Evolutionary conservation across 345 rosid species (phyloP), one percentile per base, ranked within the genome.

Genomic region (Noccaea caerulescens): DNA sequence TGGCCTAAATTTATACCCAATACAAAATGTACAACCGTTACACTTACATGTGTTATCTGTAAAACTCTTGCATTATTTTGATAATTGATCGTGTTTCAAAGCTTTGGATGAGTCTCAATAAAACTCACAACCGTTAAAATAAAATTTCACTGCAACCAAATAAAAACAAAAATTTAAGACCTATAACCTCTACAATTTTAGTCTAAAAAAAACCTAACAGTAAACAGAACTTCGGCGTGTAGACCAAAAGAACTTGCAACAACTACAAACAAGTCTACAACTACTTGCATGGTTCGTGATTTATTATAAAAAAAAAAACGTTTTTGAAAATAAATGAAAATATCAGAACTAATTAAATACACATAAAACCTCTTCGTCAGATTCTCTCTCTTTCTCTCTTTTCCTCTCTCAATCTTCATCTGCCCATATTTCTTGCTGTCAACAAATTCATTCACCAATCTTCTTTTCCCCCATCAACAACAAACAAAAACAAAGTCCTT

Each of bases 381-480:
- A 66, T 37, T 39, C 34, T 57, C 54, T 64, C 58, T 34, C 46
- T 33, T 37, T n/a, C 54, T 59, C 25, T 33, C 72, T n/a, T 6
- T 20, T 20, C 23, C 2, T 20, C 56, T 47, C 71, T 56, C 72
- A 38, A 47, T 57, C 38, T 60, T 64, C 9, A 46, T 58, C 60
- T 66, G 67, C 77, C 72, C 77, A 74, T 74, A 67, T 59, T 67
- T 66, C 77, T 66, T 66, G 77, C 66, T 73, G 77, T 66, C 77
- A 73, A 65, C 77, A 73, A 73, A 58, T 50, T 58, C 67, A 73
- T 58, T 65, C 72, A 49, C 43, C 52, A 39, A 57, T 56, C 66
- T 57, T 8, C 43, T 65, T 56, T 66, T 54, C 0, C 37, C 54
- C 55, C 72, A 58, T 66, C 77, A 66, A 32, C 60, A 73, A 57